Evolutionary conservation across 2,329 filamentous ascomycete species (phyloP), one percentile per base, ranked within the genome.

Genomic region (Rutstroemia sp.): DNA sequence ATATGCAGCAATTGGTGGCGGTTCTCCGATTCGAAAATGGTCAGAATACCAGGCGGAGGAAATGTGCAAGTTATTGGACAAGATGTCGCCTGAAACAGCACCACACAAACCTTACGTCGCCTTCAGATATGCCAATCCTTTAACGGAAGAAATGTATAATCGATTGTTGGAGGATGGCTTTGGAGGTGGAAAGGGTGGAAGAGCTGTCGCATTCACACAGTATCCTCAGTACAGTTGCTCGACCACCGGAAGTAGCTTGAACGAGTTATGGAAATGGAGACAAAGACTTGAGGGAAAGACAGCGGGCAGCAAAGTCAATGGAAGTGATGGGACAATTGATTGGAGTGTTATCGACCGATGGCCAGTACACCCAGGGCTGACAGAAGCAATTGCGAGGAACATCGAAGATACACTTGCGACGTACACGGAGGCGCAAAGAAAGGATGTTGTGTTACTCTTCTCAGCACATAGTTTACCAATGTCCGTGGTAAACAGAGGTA

Each of bases 341-440:
- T 99, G 94, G 94, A 96, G 90, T 71, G 92, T 97, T 53, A 99
- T 99, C 71, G 94, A 99, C 73, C 83, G 94, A 59, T 99, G 94
- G 94, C 94, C 92, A 5, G 86, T 84, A n/a, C 92, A 99, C 70
- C 78, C 85, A 2, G 94, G 94, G 2, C 77, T 99, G 39, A 86
- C 97, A 1, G 89, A 96, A 69, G 90, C 92, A 0, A 92, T 99
- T 72, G 92, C 92, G 2, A 83, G 86, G 67, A 96, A 96, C 69
- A 95, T 99, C 54, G 89, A 96, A 73, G 85, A 83, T 54, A 91
- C 89, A 67, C 77, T 99, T 42, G 79, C 81, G 27, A 87, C 89
- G 60, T 99, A 97, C 66, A 90, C 92, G 0, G 81, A 86, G 67
- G 90, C 94, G 60, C 80, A 85, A 63, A 79, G 92, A 62, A 84